Conservation (phyloP, 768 basidiomycete species). For the Lepiota venenata region DNA sequence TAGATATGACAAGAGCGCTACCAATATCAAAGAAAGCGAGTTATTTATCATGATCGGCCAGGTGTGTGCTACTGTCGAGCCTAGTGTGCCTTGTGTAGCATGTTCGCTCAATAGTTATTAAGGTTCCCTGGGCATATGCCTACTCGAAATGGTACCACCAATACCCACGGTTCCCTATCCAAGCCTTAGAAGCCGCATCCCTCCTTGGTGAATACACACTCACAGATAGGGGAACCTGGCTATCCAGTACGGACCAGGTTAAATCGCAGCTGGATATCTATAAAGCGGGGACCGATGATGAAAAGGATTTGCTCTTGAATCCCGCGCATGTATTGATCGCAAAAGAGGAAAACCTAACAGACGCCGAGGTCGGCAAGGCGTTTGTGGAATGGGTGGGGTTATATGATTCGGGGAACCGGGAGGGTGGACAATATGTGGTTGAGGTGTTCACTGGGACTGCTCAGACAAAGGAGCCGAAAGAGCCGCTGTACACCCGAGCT, state of each 20-base stretch:
- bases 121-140: constrained; percentile 53
- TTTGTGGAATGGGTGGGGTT: constrained; percentile 45
- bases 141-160: constrained; percentile 61
- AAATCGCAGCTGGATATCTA: constrained; percentile 32
- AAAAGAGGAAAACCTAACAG: constrained; percentile 18
- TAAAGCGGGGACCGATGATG: constrained; percentile 36
- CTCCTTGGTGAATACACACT: constrained; percentile 49
- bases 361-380: constrained; percentile 26
- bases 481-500: constrained; percentile 28
- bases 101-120: background rate
- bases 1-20: constrained; percentile 56
- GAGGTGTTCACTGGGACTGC: constrained; percentile 32
- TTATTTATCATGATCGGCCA: constrained; percentile 50
- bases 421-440: constrained; percentile 45
- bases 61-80: constrained; percentile 21
- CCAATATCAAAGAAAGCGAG: constrained; percentile 53
- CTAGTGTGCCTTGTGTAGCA: background rate
- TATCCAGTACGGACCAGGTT: constrained; percentile 34
- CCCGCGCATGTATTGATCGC: constrained; percentile 44
- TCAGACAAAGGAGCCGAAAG: constrained; percentile 8
- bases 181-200: constrained; percentile 46
- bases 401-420: constrained; percentile 11
- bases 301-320: constrained; percentile 42
- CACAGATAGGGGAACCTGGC: constrained; percentile 48
- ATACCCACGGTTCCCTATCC: constrained; percentile 48